Evolutionary conservation across 306 rosid genomes (phyloP), one percentile per base, ranked within the genome.

Genomic region (Oxytropis ochrocephala): DNA sequence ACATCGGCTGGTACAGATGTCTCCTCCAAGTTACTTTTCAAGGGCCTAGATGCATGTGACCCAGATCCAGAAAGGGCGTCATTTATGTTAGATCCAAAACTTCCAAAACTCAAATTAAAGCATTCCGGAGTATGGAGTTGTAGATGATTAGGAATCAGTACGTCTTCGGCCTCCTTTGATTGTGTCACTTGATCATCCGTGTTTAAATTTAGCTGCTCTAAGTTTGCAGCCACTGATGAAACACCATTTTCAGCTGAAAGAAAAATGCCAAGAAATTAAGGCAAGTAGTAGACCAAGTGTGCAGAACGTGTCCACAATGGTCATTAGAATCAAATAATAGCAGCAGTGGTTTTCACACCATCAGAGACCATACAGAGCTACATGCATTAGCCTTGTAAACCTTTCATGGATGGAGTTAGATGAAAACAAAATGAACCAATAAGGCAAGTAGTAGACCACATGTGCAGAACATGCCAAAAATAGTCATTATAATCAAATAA

Each of bases 61-160:
- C 72, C 92, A 55, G 92, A 59, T 7, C 74, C 85, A 32, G 92
- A 43, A 81, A 81, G 55, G 55, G 79, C 11, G 49, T 87, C 67
- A 51, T 84, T 74, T 11, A 82, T 60, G 32, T 84, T 86, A 14
- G 93, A 49, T 82, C 99, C 97, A 83, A 95, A 95, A 76, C 99
- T 95, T 67, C 99, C 99, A 75, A 95, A 95, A 81, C 99, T 95
- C 88, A 95, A 74, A 56, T 86, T 87, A 59, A 95, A 81, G 88
- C 97, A 91, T 46, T 91, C 99, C n/a, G 96, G 85, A 47, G 92
- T 81, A 83, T 95, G 99, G 24, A 86, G 82, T 71, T 89, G 99
- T 33, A 95, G 83, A 78, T 95, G 99, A 81, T 89, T 82, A 51
- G 99, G 99, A 82, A 95, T 95, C 48, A 95, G 84, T 44, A 95